These are phyloP conservation scores for Andrographis paniculata DNA, from an alignment of 305 asterid species.

Conservation along the genomic window DNA sequence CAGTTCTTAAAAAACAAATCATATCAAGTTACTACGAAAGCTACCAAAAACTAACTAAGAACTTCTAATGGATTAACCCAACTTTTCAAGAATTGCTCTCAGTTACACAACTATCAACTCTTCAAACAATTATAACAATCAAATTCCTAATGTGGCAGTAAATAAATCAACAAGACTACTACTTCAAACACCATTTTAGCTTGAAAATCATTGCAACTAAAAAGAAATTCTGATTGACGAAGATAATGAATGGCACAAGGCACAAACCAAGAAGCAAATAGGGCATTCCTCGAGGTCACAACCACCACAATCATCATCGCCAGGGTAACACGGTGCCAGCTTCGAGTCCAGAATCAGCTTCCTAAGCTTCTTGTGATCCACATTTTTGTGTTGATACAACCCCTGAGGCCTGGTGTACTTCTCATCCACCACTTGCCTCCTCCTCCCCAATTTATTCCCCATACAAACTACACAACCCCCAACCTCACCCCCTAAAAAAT, in stretches of 20 bases:
- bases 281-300: constrained; percentile 95
- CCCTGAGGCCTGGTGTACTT: constrained; percentile 99
- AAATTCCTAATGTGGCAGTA: constrained; percentile 4
- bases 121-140: constrained; percentile 1
- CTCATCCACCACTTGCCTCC: constrained; percentile 94
- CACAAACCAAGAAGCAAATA: constrained; percentile 94
- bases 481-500: constrained; percentile 1
- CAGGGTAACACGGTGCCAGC: constrained; percentile 97
- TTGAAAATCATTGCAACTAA: background rate
- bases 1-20: no score
- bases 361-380: constrained; percentile 95
- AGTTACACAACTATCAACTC: no score
- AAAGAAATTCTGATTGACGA: background rate
- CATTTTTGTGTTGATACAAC: constrained; percentile 91
- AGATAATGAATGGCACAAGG: constrained; percentile 2
- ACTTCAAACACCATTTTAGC: background rate
- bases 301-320: constrained; percentile 68
- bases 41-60: no score
- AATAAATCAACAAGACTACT: background rate
- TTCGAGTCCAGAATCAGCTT: constrained; percentile 88
- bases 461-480: constrained; percentile 23
- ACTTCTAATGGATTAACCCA: no score
- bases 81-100: no score
- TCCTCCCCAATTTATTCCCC: constrained; percentile 98
- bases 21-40: no score